Percentiles rank a stretch among this genome's conserved stretches.
These are phyloP conservation scores for Dipodascus albidus DNA, from an alignment of 805 yeast species.

Conservation along the genomic window DNA sequence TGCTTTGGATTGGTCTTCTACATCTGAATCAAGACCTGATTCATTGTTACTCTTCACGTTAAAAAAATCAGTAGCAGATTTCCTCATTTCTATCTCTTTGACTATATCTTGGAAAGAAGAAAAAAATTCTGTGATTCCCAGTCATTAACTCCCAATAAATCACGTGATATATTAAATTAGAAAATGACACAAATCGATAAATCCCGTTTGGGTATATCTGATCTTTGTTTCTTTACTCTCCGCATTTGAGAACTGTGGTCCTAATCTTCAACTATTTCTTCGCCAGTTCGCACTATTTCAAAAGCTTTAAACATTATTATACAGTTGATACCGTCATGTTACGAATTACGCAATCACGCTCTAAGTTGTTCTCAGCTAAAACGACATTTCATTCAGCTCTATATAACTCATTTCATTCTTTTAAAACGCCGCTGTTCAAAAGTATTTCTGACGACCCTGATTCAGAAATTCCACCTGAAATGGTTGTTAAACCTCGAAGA, in stretches of 20 bases:
- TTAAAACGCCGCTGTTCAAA: background rate
- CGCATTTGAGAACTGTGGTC: background rate
- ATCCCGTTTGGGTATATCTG: background rate
- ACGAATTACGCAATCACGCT: background rate
- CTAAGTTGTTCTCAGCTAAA: background rate
- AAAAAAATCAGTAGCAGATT: slow-evolving; percentile 5
- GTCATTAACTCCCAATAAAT: background rate
- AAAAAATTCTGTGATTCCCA: slow-evolving; percentile 9
- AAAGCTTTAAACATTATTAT: too few species aligned
- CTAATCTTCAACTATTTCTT: too few species aligned
- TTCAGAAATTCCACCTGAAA: background rate
- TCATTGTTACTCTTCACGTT: slow-evolving; percentile 6
- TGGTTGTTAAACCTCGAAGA: background rate
- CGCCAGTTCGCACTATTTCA: too few species aligned
- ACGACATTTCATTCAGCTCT: background rate
- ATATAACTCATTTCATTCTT: background rate
- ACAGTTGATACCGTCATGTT: too few species aligned
- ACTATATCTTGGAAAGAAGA: slow-evolving; percentile 1
- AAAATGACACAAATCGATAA: background rate
- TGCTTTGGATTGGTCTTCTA: slow-evolving; percentile 9
- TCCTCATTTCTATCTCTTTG: slow-evolving; percentile 1
- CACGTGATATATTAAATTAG: background rate
- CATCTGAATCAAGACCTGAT: slow-evolving; percentile 4
- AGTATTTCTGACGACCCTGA: background rate
- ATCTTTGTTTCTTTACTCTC: background rate